Evolutionary conservation across 1,284 basidiomycete species (phyloP), one percentile per base, ranked within the genome.

Genomic region (Ceratobasidium sp.): DNA sequence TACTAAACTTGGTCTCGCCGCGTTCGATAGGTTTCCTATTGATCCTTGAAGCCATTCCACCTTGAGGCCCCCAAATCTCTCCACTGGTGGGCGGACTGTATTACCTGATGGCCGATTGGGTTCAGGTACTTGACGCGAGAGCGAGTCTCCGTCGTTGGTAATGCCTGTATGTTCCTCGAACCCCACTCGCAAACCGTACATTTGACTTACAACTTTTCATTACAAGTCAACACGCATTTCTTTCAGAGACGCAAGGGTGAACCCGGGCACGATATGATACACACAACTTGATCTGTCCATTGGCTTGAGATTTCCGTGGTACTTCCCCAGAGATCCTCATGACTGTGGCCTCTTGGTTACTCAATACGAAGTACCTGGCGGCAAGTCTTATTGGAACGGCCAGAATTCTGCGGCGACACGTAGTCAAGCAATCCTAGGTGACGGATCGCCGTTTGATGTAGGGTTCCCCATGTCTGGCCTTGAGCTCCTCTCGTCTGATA

Each of bases 201-300:
- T n/a, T n/a, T 66, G 75, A 19, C 74, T 75, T 27, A 19, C 47
- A 44, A 1, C n/a, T 64, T 24, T 22, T 73, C 0, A 53, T 44
- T 63, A 67, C 2, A 79, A 14, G 81, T 82, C 79, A 94, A 95
- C 79, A 95, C 94, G 0, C 94, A 95, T 82, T 94, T 92, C 0
- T 93, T 93, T 0, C 95, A 89, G 78, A 87, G 90, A 84, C 82
- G 77, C 78, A 74, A 91, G 91, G 4, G 92, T 92, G 91, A 93
- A 93, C 76, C 90, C 90, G 1, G 92, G 91, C 78, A 94, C 95
- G 92, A 92, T n/a, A 91, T 76, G 94, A 95, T 80, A 89, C 90
- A 9, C 93, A 93, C 78, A 94, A 94, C 79, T 86, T 94, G 89
- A 90, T 87, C 2, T 95, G 93, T 93, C 95, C 95, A 80, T 79